Conservation (phyloP, 1,284 basidiomycete species). For the Kalmanozyma brasiliensis region DNA sequence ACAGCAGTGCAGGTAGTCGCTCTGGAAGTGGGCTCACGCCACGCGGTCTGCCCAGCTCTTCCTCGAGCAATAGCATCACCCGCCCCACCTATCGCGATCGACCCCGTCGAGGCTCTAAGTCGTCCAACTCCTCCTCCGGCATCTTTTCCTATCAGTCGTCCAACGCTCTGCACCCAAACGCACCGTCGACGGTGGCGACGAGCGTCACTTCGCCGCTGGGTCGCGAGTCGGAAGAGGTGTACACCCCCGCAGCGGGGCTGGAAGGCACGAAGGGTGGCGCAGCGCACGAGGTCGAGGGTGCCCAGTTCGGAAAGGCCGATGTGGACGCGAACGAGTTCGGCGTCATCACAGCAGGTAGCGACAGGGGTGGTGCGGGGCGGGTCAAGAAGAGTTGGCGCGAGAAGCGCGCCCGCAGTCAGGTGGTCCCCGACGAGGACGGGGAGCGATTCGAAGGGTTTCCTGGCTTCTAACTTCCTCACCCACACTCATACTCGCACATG, state of each 20-base stretch:
- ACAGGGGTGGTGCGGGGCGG: slow-evolving; percentile 30
- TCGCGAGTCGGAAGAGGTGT: slow-evolving; percentile 27
- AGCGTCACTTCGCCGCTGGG: slow-evolving; percentile 8
- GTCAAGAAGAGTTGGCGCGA: slow-evolving; percentile 37
- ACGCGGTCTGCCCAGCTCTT: slow-evolving; percentile 16
- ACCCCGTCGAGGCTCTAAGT: slow-evolving; percentile 36
- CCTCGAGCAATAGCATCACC: slow-evolving; percentile 32
- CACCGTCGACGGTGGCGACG: slow-evolving; percentile 15
- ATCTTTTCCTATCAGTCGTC: slow-evolving; percentile 21
- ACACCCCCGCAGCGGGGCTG: slow-evolving; percentile 1
- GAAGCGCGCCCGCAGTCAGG: slow-evolving; percentile 16
- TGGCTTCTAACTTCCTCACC: slow-evolving; percentile 15
- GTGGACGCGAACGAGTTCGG: slow-evolving; percentile 41
- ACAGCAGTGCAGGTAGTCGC: slow-evolving; percentile 27
- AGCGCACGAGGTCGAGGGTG: slow-evolving; percentile 4
- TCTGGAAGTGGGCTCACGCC: slow-evolving; percentile 23
- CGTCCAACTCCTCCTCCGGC: slow-evolving; percentile 40
- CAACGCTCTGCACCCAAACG: slow-evolving; percentile 7
- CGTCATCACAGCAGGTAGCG: slow-evolving; percentile 29
- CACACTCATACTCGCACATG: background rate
- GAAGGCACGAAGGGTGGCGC: background rate
- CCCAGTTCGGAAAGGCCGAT: slow-evolving; percentile 17
- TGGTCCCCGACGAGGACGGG: background rate
- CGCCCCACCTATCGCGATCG: slow-evolving; percentile 44
- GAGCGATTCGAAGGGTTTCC: slow-evolving; percentile 41